A percentile compares a stretch with the other conserved stretches of the same genome.
These are phyloP conservation scores for Vitis vinifera DNA, from an alignment of 164 flowering plant species.

Conservation along the genomic window ASM3070453v1 NC_081817.1:9888001-9888500, in stretches of 20 bases:
- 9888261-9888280: slow-evolving; percentile 36
- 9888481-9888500: neutral
- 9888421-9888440: slow-evolving; percentile 26
- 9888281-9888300: slow-evolving; percentile 34
- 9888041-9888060: no score
- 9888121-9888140: no score
- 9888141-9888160: no score
- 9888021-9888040: no score
- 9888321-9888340: slow-evolving; percentile 11
- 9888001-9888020: no score
- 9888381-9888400: neutral
- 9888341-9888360: slow-evolving; percentile 25
- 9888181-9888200: no score
- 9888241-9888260: neutral
- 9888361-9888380: slow-evolving; percentile 16
- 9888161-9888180: slow-evolving; percentile 2
- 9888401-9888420: slow-evolving; percentile 2
- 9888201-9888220: no score
- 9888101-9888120: no score
- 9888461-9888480: slow-evolving; percentile 9
- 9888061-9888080: no score
- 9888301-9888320: slow-evolving; percentile 23
- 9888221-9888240: no score
- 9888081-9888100: no score
- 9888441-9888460: slow-evolving; percentile 25